Evolutionary conservation across 2,329 filamentous ascomycete genomes (phyloP).

Genomic region (Zymoseptoria brevis): DNA sequence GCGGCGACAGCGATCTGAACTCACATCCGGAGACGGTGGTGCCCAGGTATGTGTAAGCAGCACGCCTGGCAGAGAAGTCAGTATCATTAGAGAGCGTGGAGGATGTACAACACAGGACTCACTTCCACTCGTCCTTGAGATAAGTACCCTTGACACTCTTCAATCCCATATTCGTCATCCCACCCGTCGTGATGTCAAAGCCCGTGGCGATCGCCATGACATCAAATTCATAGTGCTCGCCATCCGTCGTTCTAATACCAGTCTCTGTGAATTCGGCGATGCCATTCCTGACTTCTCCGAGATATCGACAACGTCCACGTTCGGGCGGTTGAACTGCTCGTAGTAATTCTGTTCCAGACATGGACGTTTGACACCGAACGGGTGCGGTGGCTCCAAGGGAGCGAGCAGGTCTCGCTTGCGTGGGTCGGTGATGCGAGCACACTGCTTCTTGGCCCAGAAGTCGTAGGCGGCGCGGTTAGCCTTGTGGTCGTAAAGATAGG

Average conservation of each 20-base stretch:
- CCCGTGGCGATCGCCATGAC: conserved; percentile 40
- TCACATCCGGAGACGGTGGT: conserved; percentile 34
- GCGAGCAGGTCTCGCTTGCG: conserved; percentile 46
- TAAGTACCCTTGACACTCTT: conserved; percentile 26
- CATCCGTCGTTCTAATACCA: conserved; percentile 20
- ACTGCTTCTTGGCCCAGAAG: conserved; percentile 49
- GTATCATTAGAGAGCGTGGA: not conserved
- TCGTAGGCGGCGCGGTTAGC: conserved; percentile 34
- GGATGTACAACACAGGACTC: not conserved
- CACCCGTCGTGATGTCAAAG: conserved; percentile 36
- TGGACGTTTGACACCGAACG: conserved; percentile 41
- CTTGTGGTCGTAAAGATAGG: conserved; percentile 8
- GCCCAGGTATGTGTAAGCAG: conserved; percentile 36
- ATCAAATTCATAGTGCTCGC: conserved; percentile 33
- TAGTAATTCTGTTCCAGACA: conserved; percentile 42
- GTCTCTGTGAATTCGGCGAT: conserved; percentile 15
- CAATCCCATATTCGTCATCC: conserved; percentile 38
- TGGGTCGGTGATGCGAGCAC: conserved; percentile 44
- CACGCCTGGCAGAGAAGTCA: conserved; percentile 19
- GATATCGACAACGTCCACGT: conserved; percentile 37
- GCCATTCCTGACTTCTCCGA: conserved; percentile 4
- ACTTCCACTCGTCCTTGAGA: conserved; percentile 35
- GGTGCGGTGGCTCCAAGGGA: conserved; percentile 38
- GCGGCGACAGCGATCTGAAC: conserved; percentile 15
- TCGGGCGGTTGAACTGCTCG: conserved; percentile 35